phyloP scores from a whole-genome alignment of 495 filamentous ascomycete species.

The Neurospora hispaniola region DNA sequence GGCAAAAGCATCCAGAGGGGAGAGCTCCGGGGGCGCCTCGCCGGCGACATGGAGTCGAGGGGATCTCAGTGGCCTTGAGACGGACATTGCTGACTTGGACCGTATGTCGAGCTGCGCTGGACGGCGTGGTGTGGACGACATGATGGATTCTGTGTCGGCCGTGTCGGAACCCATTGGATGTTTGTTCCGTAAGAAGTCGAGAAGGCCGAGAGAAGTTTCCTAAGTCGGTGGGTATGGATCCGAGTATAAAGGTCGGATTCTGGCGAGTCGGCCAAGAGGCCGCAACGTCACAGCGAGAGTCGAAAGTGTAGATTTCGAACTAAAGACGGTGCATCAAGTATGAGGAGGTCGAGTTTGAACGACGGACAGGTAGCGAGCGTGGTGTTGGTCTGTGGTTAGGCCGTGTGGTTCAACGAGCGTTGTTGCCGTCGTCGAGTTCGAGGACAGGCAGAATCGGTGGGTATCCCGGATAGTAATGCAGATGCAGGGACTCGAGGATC shows the following conservation, averaged over 20 bases:
- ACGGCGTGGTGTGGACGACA: conserved; percentile 39
- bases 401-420: neutral
- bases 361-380: neutral
- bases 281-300: conserved; percentile 1
- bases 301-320: conserved; percentile 1
- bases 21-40: conserved; percentile 82
- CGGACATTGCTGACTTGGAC: conserved; percentile 51
- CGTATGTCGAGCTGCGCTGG: conserved; percentile 52
- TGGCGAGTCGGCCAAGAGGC: conserved; percentile 1
- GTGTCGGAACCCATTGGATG: conserved; percentile 3
- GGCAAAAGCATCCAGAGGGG: conserved; percentile 89
- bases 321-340: conserved; percentile 23
- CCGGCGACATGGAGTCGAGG: conserved; percentile 72
- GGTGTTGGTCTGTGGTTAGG: neutral
- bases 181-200: neutral
- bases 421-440: neutral
- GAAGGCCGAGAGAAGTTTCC: neutral
- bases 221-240: neutral
- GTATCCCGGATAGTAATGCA: conserved; percentile 7
- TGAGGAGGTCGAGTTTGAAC: conserved; percentile 24
- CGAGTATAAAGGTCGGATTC: neutral
- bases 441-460: conserved; percentile 2
- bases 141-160: conserved; percentile 3
- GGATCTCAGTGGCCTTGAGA: conserved; percentile 47
- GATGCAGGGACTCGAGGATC: neutral